Evolutionary conservation across 2,329 filamentous ascomycete genomes (phyloP), one percentile per base, ranked within the genome.

Genomic region (Aureobasidium lini): DNA sequence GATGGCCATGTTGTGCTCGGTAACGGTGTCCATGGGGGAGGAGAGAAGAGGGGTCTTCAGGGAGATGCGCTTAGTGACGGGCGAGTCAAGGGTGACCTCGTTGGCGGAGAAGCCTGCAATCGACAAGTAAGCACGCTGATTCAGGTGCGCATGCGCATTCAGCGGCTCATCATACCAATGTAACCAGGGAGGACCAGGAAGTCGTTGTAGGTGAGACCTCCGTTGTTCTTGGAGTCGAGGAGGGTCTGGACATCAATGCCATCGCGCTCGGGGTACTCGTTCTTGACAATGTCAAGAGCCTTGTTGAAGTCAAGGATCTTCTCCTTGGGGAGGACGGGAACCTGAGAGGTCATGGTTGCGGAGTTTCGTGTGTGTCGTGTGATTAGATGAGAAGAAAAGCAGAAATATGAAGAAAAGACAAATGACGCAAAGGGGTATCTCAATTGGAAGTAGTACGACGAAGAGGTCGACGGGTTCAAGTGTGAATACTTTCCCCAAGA

Each of bases 1-100:
- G 69, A 99, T 97, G 65, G 94, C 95, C 95, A 99, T 99, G 75
- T 95, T 93, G 78, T 96, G 89, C 80, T 99, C 94, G 44, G 95
- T 99, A 73, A 99, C 94, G 9, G 94, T 99, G 79, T 99, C 94
- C 94, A 99, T 99, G 70, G 95, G 94, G 40, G 94, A 97, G 48
- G 94, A 99, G 65, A 97, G 84, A 71, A 99, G 92, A 62, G 94
- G 94, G 6, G 92, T 95, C 84, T 96, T 99, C 73, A 99, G 82
- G 37, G 89, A 86, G 76, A 99, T 95, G 70, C 90, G 86, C 84
- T 95, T 96, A 67, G 94, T 99, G 69, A 99, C 83, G 61, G 90
- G 90, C 37, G 93, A 90, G 68, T 97, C 94, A 63, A 99, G 86
- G 50, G 78, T 78, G 66, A 97, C 94, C 64, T 89, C 88, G 54